Percentiles rank a stretch among this genome's conserved stretches.
Conservation (phyloP, 257 asterid genomes). For the Plantago elongata region DNA sequence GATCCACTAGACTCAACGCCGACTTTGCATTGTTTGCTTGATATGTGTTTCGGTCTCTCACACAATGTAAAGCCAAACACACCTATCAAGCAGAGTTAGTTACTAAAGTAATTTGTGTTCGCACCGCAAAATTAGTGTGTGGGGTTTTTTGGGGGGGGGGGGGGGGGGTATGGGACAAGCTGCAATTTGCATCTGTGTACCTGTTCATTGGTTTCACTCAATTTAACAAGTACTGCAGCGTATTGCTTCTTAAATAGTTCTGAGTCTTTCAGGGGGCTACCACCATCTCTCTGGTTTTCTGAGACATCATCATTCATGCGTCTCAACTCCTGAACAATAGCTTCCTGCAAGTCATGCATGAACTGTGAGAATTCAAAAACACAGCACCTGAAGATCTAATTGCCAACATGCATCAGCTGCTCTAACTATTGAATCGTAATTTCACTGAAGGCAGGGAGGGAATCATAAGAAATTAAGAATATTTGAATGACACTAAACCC, state of each 20-base stretch:
- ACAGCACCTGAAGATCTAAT: constrained; percentile 15
- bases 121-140: no score
- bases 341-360: constrained; percentile 56
- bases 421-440: constrained; percentile 1
- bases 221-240: constrained; percentile 65
- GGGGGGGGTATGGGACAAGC: no score
- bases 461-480: background rate
- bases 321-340: constrained; percentile 71
- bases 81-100: constrained; percentile 39
- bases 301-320: constrained; percentile 67
- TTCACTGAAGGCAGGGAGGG: constrained; percentile 1
- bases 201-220: constrained; percentile 76
- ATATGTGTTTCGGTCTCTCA: constrained; percentile 76
- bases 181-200: constrained; percentile 34
- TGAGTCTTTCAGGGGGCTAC: constrained; percentile 56
- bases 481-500: constrained; percentile 2
- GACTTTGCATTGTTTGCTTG: constrained; percentile 51
- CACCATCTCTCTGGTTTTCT: constrained; percentile 45
- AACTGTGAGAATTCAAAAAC: constrained; percentile 24
- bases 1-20: constrained; percentile 32
- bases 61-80: constrained; percentile 48
- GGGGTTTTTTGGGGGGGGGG: no score
- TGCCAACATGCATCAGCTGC: constrained; percentile 1
- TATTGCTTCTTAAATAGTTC: constrained; percentile 79
- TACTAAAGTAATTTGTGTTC: no score